Conservation (phyloP, 164 flowering plant genomes). For the Vitis rupestris region DNA sequence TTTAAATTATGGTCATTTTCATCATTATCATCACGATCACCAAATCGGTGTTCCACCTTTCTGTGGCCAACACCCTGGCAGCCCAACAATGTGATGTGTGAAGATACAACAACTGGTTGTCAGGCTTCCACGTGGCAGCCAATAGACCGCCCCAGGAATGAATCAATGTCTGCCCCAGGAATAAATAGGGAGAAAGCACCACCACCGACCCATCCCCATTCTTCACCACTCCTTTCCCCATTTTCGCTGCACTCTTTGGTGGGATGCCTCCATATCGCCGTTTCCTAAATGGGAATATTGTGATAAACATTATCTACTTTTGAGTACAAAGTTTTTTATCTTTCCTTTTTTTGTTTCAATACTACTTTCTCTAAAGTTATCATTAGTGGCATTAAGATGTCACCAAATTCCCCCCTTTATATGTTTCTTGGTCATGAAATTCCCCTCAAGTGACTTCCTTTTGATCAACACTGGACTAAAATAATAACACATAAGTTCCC, state of each 20-base stretch:
- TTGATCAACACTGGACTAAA: not conserved
- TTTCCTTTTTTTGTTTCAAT: constrained; percentile 1
- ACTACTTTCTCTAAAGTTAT: constrained; percentile 23
- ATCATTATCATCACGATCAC: constrained; percentile 10
- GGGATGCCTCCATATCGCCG: constrained; percentile 16
- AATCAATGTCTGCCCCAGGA: constrained; percentile 6
- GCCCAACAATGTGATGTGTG: constrained; percentile 10
- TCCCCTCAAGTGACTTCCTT: constrained; percentile 1
- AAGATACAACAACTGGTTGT: constrained; percentile 6
- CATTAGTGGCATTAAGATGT: constrained; percentile 18
- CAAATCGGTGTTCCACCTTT: constrained; percentile 11
- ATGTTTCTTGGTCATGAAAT: constrained; percentile 11
- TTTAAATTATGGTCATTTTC: constrained; percentile 6
- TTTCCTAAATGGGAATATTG: constrained; percentile 23
- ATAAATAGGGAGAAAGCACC: constrained; percentile 2
- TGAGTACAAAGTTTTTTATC: not conserved
- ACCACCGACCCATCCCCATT: constrained; percentile 20
- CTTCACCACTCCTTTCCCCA: constrained; percentile 21
- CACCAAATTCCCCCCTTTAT: constrained; percentile 1
- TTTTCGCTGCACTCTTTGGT: not conserved
- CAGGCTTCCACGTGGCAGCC: constrained; percentile 10
- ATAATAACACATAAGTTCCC: not conserved
- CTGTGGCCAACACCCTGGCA: constrained; percentile 17
- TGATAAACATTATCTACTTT: constrained; percentile 1
- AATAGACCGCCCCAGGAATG: constrained; percentile 8